Conservation (phyloP, 1,284 basidiomycete genomes). For the Exobasidium rhododendri region DNA sequence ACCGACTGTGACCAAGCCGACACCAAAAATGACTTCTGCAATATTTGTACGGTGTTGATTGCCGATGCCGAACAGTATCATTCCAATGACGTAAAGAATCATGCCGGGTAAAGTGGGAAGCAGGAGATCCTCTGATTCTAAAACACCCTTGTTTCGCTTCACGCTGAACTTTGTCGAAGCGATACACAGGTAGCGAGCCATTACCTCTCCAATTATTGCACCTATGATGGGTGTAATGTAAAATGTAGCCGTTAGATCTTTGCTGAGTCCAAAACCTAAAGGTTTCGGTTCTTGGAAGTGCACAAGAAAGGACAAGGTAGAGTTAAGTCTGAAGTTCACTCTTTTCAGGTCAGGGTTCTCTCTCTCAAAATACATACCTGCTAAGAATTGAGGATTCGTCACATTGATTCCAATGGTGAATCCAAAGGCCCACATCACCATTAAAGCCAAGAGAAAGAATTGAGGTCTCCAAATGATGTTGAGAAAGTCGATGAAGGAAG, state of each 20-base stretch:
- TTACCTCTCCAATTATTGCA: constrained; percentile 66
- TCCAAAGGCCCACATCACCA: constrained; percentile 58
- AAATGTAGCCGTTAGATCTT: constrained; percentile 64
- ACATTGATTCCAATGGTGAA: constrained; percentile 72
- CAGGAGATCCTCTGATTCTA: constrained; percentile 56
- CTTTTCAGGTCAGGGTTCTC: too few species aligned
- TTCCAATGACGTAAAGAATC: constrained; percentile 6
- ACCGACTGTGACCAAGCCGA: not conserved
- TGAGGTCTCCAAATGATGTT: constrained; percentile 2
- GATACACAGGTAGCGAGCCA: constrained; percentile 68
- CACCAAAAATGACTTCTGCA: constrained; percentile 10
- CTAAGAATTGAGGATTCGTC: constrained; percentile 68
- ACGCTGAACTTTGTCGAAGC: constrained; percentile 65
- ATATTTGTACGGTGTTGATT: not conserved
- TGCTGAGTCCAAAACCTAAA: constrained; percentile 64
- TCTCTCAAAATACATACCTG: too few species aligned
- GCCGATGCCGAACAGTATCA: not conserved
- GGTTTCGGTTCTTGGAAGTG: constrained; percentile 63
- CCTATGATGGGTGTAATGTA: constrained; percentile 57
- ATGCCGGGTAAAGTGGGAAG: constrained; percentile 7
- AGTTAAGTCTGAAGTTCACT: too few species aligned
- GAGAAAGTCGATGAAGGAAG: constrained; percentile 60
- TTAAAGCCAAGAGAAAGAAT: not conserved
- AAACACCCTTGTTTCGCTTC: constrained; percentile 65
- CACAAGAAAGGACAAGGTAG: too few species aligned